Conservation (phyloP, 2,329 filamentous ascomycete genomes). For the Ophiostoma sp. region DNA sequence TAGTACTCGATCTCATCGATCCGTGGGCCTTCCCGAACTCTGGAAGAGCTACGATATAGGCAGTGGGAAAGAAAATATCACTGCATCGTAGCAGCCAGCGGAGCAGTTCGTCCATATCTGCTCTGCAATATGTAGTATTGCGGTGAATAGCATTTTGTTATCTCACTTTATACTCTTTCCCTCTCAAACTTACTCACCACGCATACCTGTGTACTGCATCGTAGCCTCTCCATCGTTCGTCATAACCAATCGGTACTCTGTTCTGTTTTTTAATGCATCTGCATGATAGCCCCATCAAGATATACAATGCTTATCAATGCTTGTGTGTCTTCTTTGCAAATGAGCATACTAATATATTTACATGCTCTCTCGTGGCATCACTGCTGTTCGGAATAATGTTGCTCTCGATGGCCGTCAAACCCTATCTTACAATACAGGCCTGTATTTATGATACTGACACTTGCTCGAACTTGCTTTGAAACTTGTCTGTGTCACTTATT, state of each 20-base stretch:
- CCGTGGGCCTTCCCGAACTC: neutral
- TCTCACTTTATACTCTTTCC: too few species aligned
- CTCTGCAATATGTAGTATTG: too few species aligned
- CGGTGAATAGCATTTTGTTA: too few species aligned
- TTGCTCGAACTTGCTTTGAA: neutral
- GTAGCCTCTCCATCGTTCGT: neutral
- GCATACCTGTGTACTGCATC: neutral
- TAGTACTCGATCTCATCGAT: constrained; percentile 16
- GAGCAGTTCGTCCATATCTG: neutral
- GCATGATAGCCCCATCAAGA: too few species aligned
- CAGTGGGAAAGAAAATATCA: neutral
- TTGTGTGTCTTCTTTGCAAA: too few species aligned
- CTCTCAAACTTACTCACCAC: too few species aligned
- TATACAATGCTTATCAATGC: too few species aligned
- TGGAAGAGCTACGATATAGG: neutral
- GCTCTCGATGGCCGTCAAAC: neutral
- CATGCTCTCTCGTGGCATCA: neutral
- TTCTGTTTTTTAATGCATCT: too few species aligned
- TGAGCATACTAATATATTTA: neutral
- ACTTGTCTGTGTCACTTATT: neutral
- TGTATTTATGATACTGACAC: neutral
- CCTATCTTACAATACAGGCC: neutral
- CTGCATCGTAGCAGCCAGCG: neutral
- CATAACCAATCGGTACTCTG: neutral
- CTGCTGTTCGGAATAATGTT: neutral